Conservation (phyloP, 73 alveolate species). For the Symbiodinium pilosum region DNA sequence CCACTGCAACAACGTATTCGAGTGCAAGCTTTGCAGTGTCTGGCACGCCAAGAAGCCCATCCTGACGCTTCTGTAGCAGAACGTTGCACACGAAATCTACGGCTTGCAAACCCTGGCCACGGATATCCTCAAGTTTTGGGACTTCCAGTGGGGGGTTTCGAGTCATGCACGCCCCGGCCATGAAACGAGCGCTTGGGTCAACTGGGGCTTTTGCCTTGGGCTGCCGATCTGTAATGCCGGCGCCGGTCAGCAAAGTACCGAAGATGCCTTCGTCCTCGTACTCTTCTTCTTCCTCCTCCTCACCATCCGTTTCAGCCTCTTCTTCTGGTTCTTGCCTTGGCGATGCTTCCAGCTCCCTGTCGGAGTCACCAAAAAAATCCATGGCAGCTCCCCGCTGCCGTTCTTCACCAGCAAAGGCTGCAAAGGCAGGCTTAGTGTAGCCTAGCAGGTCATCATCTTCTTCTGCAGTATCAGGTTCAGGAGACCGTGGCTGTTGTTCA, state of each 20-base stretch:
- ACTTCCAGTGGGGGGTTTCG: slow-evolving; percentile 42
- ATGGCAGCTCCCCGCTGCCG: neutral
- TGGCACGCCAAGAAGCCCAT: slow-evolving; percentile 56
- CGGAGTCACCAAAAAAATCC: slow-evolving; percentile 43
- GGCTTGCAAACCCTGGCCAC: neutral
- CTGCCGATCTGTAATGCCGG: neutral
- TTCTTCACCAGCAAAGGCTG: slow-evolving; percentile 81
- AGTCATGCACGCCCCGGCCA: slow-evolving; percentile 87
- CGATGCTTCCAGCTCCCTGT: slow-evolving; percentile 25
- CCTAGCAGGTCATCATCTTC: neutral
- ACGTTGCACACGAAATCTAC: slow-evolving; percentile 24
- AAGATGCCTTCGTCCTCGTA: slow-evolving; percentile 28
- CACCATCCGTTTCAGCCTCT: neutral
- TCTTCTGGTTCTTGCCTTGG: slow-evolving; percentile 32
- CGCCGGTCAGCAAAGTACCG: slow-evolving; percentile 13
- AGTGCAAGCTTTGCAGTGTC: slow-evolving; percentile 30
- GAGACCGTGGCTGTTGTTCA: neutral
- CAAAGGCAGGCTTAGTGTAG: slow-evolving; percentile 20
- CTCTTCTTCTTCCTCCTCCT: neutral
- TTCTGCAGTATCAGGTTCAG: too few relatives aligned
- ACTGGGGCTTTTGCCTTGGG: neutral
- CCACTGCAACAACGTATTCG: slow-evolving; percentile 68
- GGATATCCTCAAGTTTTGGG: slow-evolving; percentile 3
- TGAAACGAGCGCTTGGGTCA: slow-evolving; percentile 58
- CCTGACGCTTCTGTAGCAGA: slow-evolving; percentile 63